Evolutionary conservation across 2,329 filamentous ascomycete species (phyloP).

Genomic region (Sporothrix protearum): DNA sequence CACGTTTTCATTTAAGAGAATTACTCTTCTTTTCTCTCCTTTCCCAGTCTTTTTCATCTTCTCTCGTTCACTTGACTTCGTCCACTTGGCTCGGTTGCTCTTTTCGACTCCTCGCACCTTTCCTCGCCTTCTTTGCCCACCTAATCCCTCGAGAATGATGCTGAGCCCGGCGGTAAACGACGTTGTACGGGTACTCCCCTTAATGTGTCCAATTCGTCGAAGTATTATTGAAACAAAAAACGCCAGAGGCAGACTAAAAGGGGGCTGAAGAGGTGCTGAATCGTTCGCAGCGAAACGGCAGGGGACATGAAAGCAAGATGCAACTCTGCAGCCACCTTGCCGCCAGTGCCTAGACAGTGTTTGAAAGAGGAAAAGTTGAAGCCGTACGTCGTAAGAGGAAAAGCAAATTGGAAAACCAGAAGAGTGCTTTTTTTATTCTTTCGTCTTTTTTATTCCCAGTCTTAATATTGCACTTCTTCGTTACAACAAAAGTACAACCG

Average conservation of each 20-base stretch:
- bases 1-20: neutral
- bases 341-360: neutral
- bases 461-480: no score
- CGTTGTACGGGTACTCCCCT: slow-evolving; percentile 8
- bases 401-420: neutral
- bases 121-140: neutral
- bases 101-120: neutral
- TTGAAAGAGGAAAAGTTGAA: neutral
- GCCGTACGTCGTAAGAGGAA: no score
- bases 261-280: neutral
- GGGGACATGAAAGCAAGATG: neutral
- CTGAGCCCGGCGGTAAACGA: slow-evolving; percentile 3
- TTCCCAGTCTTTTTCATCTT: neutral
- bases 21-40: neutral
- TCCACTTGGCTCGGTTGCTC: neutral
- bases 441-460: no score
- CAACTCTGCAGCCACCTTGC: neutral
- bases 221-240: neutral
- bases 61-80: neutral
- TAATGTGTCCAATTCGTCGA: neutral
- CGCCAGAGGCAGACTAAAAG: neutral
- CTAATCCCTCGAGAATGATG: neutral
- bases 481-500: no score
- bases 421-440: neutral
- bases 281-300: slow-evolving; percentile 5